A percentile compares a stretch with the other conserved stretches of the same genome.
These are phyloP conservation scores for Ceratobasidium sp. DNA, from an alignment of 1,284 basidiomycete species.

Conservation along the genomic window DNA sequence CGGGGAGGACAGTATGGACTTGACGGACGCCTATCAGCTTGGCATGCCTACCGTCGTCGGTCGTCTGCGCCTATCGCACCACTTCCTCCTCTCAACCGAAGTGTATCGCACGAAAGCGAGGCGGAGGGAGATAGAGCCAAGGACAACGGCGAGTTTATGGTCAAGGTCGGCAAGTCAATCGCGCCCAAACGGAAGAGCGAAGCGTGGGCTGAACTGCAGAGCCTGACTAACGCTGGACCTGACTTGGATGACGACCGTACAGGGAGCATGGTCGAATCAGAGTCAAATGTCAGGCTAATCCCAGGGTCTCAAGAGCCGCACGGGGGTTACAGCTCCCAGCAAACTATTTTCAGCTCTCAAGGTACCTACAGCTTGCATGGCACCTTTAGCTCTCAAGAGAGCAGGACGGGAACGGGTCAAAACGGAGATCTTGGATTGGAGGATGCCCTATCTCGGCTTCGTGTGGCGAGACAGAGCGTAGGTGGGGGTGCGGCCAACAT, in stretches of 20 bases:
- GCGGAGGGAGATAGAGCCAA: background rate
- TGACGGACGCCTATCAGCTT: conserved; percentile 45
- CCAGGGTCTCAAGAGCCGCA: conserved; percentile 9
- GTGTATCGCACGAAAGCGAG: conserved; percentile 4
- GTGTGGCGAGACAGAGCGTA: conserved; percentile 42
- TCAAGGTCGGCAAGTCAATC: conserved; percentile 39
- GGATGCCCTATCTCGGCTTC: conserved; percentile 20
- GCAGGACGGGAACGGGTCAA: conserved; percentile 6
- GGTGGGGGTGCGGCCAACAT: conserved; percentile 44
- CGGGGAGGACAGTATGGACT: conserved; percentile 47
- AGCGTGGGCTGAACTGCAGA: conserved; percentile 47
- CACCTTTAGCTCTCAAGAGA: conserved; percentile 39
- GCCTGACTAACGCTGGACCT: conserved; percentile 22
- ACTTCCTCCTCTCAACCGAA: conserved; percentile 37
- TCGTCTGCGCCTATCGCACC: conserved; percentile 36
- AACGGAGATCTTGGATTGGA: conserved; percentile 32
- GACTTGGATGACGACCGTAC: conserved; percentile 37
- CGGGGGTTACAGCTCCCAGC: conserved; percentile 9
- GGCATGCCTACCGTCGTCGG: conserved; percentile 38
- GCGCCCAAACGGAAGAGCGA: conserved; percentile 43
- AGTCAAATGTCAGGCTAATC: conserved; percentile 3
- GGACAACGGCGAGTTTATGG: conserved; percentile 23
- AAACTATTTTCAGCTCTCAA: conserved; percentile 23
- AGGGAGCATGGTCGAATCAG: conserved; percentile 28
- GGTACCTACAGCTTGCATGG: conserved; percentile 7